Conservation (phyloP, 2,329 filamentous ascomycete species). For the Westerdykella aurantiaca region DNA sequence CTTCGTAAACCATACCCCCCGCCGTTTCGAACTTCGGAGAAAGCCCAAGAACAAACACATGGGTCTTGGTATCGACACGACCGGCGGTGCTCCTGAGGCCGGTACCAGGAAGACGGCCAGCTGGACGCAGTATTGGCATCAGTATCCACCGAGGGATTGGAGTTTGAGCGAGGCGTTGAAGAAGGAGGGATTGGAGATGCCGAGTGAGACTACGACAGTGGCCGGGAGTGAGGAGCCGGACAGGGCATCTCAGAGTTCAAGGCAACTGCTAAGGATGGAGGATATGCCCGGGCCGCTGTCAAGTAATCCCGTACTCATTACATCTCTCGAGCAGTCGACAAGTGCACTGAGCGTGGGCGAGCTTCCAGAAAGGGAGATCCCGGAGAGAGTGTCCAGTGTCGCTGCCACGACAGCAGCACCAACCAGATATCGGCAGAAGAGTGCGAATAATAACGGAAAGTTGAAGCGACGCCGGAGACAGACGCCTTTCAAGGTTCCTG, state of each 20-base stretch:
- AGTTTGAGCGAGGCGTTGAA: neutral
- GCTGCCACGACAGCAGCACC: neutral
- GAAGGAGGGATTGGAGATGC: neutral
- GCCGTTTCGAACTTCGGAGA: slow-evolving; percentile 18
- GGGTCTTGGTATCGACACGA: neutral
- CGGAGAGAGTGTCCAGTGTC: no score
- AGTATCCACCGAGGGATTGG: neutral
- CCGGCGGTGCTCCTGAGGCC: neutral
- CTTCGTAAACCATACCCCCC: slow-evolving; percentile 26
- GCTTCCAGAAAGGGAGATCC: no score
- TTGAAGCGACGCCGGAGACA: slow-evolving; percentile 23
- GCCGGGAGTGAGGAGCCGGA: neutral
- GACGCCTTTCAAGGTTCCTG: slow-evolving; percentile 19
- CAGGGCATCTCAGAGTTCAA: neutral
- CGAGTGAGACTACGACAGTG: neutral
- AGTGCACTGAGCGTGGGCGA: no score
- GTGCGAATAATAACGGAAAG: slow-evolving; percentile 2
- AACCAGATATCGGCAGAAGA: neutral
- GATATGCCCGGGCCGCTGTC: no score
- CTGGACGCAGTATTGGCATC: neutral
- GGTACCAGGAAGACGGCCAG: neutral
- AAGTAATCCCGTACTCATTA: neutral
- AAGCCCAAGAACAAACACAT: neutral
- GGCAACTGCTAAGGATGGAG: neutral
- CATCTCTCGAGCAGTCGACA: no score